Conservation (phyloP, 768 basidiomycete species). For the Serendipita sp. region DNA sequence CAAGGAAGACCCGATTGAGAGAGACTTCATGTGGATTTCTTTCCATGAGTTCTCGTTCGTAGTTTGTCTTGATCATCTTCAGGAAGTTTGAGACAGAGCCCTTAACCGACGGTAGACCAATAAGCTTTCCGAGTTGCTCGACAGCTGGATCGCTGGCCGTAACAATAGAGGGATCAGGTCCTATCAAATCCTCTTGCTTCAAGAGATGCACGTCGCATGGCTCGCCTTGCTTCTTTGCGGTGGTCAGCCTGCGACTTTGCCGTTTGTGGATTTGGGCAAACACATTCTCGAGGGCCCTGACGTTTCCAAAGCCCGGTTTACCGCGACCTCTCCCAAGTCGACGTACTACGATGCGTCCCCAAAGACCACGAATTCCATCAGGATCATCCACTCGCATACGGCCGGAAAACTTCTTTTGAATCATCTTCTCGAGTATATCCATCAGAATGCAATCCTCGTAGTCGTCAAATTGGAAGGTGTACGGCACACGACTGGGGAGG, state of each 20-base stretch:
- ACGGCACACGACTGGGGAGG: constrained; percentile 50
- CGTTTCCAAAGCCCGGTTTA: constrained; percentile 50
- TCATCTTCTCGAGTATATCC: constrained; percentile 33
- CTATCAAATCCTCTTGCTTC: constrained; percentile 42
- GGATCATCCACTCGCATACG: constrained; percentile 35
- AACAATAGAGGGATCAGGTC: constrained; percentile 42
- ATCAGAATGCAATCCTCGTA: constrained; percentile 44
- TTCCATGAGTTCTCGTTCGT: constrained; percentile 42
- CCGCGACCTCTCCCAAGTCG: constrained; percentile 48
- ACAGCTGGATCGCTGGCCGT: constrained; percentile 33
- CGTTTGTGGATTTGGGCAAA: constrained; percentile 32
- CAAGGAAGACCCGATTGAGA: constrained; percentile 50
- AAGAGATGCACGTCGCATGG: constrained; percentile 36
- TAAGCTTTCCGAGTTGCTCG: constrained; percentile 35
- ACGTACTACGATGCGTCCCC: constrained; percentile 38
- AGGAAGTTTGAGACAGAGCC: constrained; percentile 34
- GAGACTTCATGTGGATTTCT: constrained; percentile 36
- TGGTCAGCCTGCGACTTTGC: constrained; percentile 36
- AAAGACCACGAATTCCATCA: constrained; percentile 37
- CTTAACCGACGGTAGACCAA: constrained; percentile 45
- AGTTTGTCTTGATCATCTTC: constrained; percentile 35
- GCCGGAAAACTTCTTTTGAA: constrained; percentile 33
- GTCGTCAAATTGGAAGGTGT: constrained; percentile 41
- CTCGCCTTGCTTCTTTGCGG: constrained; percentile 26
- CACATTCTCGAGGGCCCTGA: constrained; percentile 40